Base-by-base conservation (phyloP, 2,329 filamentous ascomycete species). In the Trichoderma sp. region DNA sequence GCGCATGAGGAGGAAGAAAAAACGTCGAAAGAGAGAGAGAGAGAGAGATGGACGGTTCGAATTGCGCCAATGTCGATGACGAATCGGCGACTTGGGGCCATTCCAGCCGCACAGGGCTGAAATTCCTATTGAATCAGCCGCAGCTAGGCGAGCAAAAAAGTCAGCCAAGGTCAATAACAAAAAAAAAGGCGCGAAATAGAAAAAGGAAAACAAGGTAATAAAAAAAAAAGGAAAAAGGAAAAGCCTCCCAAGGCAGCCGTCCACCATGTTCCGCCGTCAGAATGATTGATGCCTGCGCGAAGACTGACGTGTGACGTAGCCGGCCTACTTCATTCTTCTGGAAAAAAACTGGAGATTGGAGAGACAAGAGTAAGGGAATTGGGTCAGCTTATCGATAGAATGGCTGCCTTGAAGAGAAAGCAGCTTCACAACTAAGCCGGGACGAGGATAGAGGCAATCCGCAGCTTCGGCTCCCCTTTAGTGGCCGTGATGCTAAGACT, bases 401-500 rank as follows among this genome's bases (percentile, higher is more conserved):
- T 48, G 34, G 34, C 29, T 42, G 34, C 60, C 42, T 64, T 53
- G 48, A 56, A 22, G 29, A 56, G 52, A 17, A 35, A 48, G 15
- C 58, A 61, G 27, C 29, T 29, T 17, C 39, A 27, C 29, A 15
- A 19, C 65, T 67, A 67, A 9, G 61, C 66, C 61, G 27, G 27
- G 50, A 45, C 42, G 13, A 42, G 58, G 8, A 64, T 68, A 25
- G 52, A 57, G 29, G 39, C 58, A 53, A 58, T 37, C 45, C 59
- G 35, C 56, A 65, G 60, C 50, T 64, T 68, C 67, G 67, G 60
- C 60, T 64, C 59, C 45, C 48, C 42, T 50, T 53, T 68, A 59
- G 67, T 65, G 53, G 60, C 67, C 53, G 56, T 67, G n/a, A 45
- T 58, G 56, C 56, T 48, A 48, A 52, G 56, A 27, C 54, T 22